Base-by-base conservation (phyloP, 106 monocot genomes). In the Vanilla planifolia region DNA sequence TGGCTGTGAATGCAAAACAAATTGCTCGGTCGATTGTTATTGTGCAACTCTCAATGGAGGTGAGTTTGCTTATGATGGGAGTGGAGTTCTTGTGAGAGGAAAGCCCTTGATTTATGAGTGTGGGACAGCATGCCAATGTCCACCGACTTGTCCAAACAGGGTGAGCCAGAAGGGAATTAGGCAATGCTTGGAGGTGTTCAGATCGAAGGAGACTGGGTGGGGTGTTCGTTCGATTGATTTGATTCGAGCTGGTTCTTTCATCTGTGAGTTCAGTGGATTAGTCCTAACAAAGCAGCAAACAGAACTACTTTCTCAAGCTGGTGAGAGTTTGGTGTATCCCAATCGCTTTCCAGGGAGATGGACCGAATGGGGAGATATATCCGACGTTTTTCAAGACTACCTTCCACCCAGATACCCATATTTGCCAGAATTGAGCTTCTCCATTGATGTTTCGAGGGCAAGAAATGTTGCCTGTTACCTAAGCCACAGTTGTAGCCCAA, bases 341-440 rank as follows among this genome's bases (percentile, higher is more conserved):
- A 67, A 61, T 33, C 63, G 69, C 34, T 87, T 99, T 59, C 85
- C 88, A 2, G 63, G 66, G 39, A 76, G 92, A 62, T 99, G 98
- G 92, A 65, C 58, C 19, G 98, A 99, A 39, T 99, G 92, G 98
- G 98, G 98, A 33, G 92, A 99, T 27, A 67, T 99, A 35, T 85
- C 88, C 26, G 77, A 78, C 51, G 92, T 92, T 4, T 64, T 80
- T 11, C 81, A 82, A 3, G 75, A 75, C 33, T 80, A 78, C 68
- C 15, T 40, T 13, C 67, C 72, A 1, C 81, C 79, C 0, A 30
- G 36, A 23, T 51, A 50, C 53, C 87, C 84, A 29, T 59, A 33
- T 21, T 24, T 75, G 16, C 87, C 87, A 2, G 73, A 67, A 35
- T 63, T 80, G 39, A 55, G 63, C 30, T 98, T 91, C 43, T 73